Percentiles rank a stretch among this genome's conserved stretches.
These are phyloP conservation scores for Sugiyamaella qingdaonensis DNA, from an alignment of 805 yeast genomes.

Conservation along the genomic window DNA sequence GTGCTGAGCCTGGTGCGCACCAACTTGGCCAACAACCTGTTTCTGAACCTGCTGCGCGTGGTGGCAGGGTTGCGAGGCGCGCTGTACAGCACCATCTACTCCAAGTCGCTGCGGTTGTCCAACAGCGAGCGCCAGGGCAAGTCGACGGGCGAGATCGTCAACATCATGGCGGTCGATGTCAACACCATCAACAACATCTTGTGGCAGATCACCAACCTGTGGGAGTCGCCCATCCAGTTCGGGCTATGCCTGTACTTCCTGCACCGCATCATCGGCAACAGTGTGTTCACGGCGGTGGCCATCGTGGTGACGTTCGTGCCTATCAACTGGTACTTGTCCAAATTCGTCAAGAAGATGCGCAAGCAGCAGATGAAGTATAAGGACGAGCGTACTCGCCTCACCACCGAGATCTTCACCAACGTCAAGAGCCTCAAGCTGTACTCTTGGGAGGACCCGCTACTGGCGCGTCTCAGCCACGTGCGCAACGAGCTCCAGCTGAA, in stretches of 20 bases:
- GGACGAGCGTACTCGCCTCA: conserved; percentile 85
- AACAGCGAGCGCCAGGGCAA: conserved; percentile 59
- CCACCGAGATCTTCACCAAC: conserved; percentile 80
- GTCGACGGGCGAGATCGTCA: conserved; percentile 89
- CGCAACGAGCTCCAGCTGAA: conserved; percentile 84
- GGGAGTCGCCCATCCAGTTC: conserved; percentile 95
- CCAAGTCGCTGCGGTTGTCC: conserved; percentile 66
- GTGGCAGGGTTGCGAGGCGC: conserved; percentile 64
- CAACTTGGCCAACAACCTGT: conserved; percentile 71
- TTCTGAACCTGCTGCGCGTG: conserved; percentile 65
- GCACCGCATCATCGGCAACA: conserved; percentile 67
- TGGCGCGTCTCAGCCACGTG: conserved; percentile 65
- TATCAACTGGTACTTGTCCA: conserved; percentile 64
- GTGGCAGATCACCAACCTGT: conserved; percentile 70
- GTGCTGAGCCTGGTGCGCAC: conserved; percentile 73
- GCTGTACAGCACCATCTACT: conserved; percentile 61
- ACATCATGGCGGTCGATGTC: conserved; percentile 90
- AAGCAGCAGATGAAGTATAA: conserved; percentile 80
- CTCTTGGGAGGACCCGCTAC: conserved; percentile 92
- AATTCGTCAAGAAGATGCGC: conserved; percentile 67
- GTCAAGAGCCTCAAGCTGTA: conserved; percentile 89
- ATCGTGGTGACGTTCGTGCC: conserved; percentile 78
- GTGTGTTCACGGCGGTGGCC: conserved; percentile 92
- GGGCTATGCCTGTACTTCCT: conserved; percentile 68
- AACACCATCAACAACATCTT: conserved; percentile 82